Evolutionary conservation across 2,329 filamentous ascomycete species (phyloP), one percentile per base, ranked within the genome.

Genomic region (Exophiala sp.): DNA sequence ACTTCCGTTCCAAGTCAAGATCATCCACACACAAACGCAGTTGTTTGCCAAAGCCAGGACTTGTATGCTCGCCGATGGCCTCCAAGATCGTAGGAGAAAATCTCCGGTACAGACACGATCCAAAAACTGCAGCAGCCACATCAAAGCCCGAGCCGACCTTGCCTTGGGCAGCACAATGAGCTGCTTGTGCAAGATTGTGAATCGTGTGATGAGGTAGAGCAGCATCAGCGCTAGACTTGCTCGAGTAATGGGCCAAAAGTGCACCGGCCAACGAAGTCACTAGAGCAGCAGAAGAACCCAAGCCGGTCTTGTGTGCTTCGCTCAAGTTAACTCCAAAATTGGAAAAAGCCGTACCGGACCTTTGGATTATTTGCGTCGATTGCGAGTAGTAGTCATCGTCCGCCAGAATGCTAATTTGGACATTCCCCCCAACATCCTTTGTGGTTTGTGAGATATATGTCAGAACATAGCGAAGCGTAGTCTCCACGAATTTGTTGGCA

Each of bases 121-220:
- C 94, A 70, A 90, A 96, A 12, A 96, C 90, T 14, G 94, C 94
- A 21, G 88, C 86, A 0, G 92, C 94, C 48, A 99, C 88, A 68
- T 99, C 94, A 69, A 99, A 99, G 16, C 94, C 94, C 1, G 88
- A 94, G 46, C 94, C 94, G 14, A 99, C 86, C 72, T 99, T 99
- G 20, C 94, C 94, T 74, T 99, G 94, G 0, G 94, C 94, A 1
- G 92, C 90, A 68, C 92, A 96, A 74, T 99, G 94, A 3, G 90
- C 87, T 1, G 89, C 88, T 75, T 99, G 94, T 0, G 92, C 87
- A 47, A 99, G 84, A 72, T 97, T 97, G 75, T 99, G 94, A 76
- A 68, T 89, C 63, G 11, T 70, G 41, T 47, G 52, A 5, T 50
- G 55, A 16, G 52, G 40, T 14, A 59, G 29, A 5, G 16, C 10